A percentile compares a stretch with the other conserved stretches of the same genome.
Conservation (phyloP, 495 filamentous ascomycete genomes). For the Neurospora sp. region DNA sequence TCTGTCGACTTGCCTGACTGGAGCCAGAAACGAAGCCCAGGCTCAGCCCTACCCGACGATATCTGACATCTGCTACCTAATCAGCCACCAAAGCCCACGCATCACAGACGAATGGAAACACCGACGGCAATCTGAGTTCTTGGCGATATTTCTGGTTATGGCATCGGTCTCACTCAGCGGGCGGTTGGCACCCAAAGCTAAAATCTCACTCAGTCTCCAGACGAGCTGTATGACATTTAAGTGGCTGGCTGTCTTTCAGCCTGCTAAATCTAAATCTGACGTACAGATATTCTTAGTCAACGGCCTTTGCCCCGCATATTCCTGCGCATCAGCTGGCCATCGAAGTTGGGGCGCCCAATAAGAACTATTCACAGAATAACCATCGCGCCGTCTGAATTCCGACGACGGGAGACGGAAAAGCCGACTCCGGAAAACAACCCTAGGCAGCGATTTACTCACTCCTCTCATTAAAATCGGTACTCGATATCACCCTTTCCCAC, state of each 20-base stretch:
- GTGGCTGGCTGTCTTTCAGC: neutral
- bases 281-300: neutral
- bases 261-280: neutral
- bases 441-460: neutral
- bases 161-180: neutral
- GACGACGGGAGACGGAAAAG: neutral
- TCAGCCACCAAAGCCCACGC: neutral
- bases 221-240: neutral
- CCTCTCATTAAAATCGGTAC: neutral
- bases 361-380: neutral
- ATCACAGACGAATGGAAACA: neutral
- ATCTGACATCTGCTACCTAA: neutral
- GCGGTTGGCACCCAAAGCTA: neutral
- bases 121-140: neutral
- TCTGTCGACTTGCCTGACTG: too few relatives aligned
- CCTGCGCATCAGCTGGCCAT: neutral
- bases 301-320: too few relatives aligned
- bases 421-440: neutral
- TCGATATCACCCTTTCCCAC: conserved; percentile 12
- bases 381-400: neutral
- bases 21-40: neutral
- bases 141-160: neutral
- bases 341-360: neutral
- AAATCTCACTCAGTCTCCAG: neutral
- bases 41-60: neutral